Evolutionary conservation across 306 rosid species (phyloP), one percentile per base, ranked within the genome.

Genomic region (Biancaea sappan): DNA sequence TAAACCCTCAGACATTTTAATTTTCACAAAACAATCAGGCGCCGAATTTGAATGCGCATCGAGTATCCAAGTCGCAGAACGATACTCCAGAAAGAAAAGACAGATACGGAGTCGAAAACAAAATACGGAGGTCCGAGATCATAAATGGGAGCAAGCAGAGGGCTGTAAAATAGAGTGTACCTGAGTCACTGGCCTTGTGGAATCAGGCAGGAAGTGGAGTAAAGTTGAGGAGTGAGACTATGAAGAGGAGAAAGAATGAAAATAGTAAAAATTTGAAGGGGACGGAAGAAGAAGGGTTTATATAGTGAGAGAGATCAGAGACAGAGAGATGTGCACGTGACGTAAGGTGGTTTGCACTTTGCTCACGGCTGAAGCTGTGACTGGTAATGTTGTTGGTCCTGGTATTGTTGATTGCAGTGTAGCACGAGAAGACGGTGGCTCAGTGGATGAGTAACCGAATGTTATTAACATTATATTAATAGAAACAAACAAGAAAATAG

Each of bases 301-400:
- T 76, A 80, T 73, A 81, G 83, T 6, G 66, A 53, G 4, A 11
- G 29, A 25, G 47, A 19, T 37, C 44, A 65, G 66, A 8, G 56
- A 18, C 52, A 73, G 73, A 24, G 84, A 48, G 87, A 40, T 59
- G 51, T 65, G 76, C 92, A 87, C 91, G 94, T 91, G 95, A 81
- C 79, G n/a, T 15, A 16, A 12, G 91, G 86, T 78, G 57, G 92
- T 81, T 88, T 80, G 92, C 85, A 63, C 84, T 81, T 88, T 80
- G 92, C 85, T 67, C 84, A 58, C 59, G 73, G 57, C 41, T 26
- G 32, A 47, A 50, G 66, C 59, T 9, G 44, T 47, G 74, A 43
- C 69, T 18, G 19, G 50, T 38, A 18, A 35, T 12, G 28, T 22
- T 57, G 22, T 28, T 24, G n/a, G 15, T 15, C 44, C n/a, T n/a